Conservation (phyloP, 176 grass and related monocot species). For the Puccinellia tenuiflora region DNA sequence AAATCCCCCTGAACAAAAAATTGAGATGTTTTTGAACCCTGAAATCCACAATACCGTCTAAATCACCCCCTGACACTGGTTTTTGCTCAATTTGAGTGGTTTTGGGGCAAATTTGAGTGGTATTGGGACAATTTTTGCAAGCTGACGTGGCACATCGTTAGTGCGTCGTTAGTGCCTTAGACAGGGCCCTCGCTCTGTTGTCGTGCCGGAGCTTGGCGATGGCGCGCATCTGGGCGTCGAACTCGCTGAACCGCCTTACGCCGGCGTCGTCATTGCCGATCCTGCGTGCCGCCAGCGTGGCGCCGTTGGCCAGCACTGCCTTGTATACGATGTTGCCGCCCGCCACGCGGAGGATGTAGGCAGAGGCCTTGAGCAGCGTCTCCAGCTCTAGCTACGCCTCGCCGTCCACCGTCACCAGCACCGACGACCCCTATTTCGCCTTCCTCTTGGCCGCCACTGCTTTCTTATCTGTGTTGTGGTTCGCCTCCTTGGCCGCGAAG, state of each 20-base stretch:
- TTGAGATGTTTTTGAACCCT: too few species aligned
- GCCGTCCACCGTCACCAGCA: conserved; percentile 72
- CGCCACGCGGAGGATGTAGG: conserved; percentile 65
- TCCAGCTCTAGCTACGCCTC: conserved; percentile 65
- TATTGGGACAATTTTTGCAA: too few species aligned
- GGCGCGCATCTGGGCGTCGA: conserved; percentile 61
- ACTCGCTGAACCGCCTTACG: conserved; percentile 58
- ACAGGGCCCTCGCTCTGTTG: too few species aligned
- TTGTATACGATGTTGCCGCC: conserved; percentile 84
- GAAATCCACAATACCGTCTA: too few species aligned
- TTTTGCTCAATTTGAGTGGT: too few species aligned
- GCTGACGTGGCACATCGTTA: too few species aligned
- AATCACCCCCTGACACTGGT: too few species aligned
- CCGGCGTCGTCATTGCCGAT: conserved; percentile 54
- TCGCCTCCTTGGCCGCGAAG: conserved; percentile 37
- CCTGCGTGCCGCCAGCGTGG: conserved; percentile 56
- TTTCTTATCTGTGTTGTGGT: not conserved
- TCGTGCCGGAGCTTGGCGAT: conserved; percentile 57
- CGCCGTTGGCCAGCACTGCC: conserved; percentile 63
- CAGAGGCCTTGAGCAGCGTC: conserved; percentile 78
- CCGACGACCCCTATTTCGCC: conserved; percentile 8
- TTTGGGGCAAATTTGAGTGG: too few species aligned
- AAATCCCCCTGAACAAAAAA: too few species aligned
- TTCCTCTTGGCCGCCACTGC: not conserved
- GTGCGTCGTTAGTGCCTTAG: too few species aligned